Base-by-base conservation (phyloP, 805 yeast genomes). In the Babjeviella inositovora region DNA sequence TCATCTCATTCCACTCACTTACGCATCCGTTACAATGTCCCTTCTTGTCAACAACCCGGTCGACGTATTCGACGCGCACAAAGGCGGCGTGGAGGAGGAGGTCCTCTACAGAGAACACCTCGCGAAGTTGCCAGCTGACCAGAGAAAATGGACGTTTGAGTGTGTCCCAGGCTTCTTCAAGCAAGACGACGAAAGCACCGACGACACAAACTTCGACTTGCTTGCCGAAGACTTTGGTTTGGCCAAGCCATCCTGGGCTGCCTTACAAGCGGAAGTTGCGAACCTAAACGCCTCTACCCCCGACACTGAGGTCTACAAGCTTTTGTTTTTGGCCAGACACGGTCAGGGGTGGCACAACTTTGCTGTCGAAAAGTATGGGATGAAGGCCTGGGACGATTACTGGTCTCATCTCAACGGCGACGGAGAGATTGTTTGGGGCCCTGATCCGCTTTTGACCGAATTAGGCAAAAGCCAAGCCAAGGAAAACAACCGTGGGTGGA, bases 321-420 rank as follows among this genome's bases (percentile, higher is more conserved):
- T 70, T 22, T 28, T 70, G 4, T 57, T 65, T 22, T 50, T 65
- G 25, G 72, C 74, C 7, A 54, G 82, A 38, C 82, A 73, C 34
- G 82, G 81, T 5, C 77, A 72, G 40, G 82, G 81, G 0, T 62
- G 45, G 37, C 84, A 73, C 31, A 73, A 73, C 33, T 50, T 53
- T 21, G 59, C 65, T 3, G 65, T 70, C 9, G 47, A 45, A 12
- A 55, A 62, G 28, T 70, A 68, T 33, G 80, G 80, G 7, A 26
- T 51, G 11, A 53, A 55, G 3, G 62, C 44, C n/a, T 73, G 81
- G 84, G 45, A 65, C 33, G 33, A 37, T 0, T 56, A 69, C 28
- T 70, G 71, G 70, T 53, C 68, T 5, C 44, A 45, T 9, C 28
- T 57, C 20, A 46, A 52, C 5, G 70, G 71, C 2, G 72, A 68